phyloP scores from a whole-genome alignment of 2,329 filamentous ascomycete species.

The Didymellaceae sp. region DNA sequence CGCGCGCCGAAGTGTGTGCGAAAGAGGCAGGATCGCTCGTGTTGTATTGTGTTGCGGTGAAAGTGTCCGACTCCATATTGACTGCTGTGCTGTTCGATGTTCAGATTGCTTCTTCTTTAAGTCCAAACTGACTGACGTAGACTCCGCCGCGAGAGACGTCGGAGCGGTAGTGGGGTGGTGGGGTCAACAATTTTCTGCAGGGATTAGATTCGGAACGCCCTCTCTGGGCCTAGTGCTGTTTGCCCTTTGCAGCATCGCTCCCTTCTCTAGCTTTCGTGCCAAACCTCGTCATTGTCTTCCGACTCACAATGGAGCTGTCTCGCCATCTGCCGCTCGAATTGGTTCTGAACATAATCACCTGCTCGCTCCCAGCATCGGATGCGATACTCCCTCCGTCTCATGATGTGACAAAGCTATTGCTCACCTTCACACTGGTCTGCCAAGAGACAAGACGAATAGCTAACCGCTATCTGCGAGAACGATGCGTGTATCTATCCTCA shows the following conservation, averaged over 20 bases:
- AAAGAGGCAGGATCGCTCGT: slow-evolving; percentile 88
- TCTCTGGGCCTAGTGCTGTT: slow-evolving; percentile 4
- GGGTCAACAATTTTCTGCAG: slow-evolving; percentile 5
- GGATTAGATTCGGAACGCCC: not conserved
- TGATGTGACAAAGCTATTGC: slow-evolving; percentile 52
- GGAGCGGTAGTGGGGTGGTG: slow-evolving; percentile 14
- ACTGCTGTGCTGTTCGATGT: not conserved
- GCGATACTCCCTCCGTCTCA: slow-evolving; percentile 48
- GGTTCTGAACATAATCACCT: slow-evolving; percentile 36
- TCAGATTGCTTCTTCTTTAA: not conserved
- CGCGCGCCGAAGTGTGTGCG: slow-evolving; percentile 80
- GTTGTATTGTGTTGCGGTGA: slow-evolving; percentile 69
- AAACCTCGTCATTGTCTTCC: slow-evolving; percentile 9
- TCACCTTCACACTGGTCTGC: slow-evolving; percentile 55
- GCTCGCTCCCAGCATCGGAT: slow-evolving; percentile 25
- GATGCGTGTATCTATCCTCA: slow-evolving; percentile 56
- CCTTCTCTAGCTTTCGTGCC: not conserved
- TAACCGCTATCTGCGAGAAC: slow-evolving; percentile 52
- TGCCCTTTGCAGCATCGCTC: slow-evolving; percentile 9
- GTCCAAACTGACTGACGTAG: not conserved
- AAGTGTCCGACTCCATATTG: slow-evolving; percentile 33
- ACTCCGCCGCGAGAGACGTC: not conserved
- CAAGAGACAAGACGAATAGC: slow-evolving; percentile 53
- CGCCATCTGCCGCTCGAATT: slow-evolving; percentile 37
- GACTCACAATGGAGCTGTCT: slow-evolving; percentile 8